Conservation (phyloP, 2,329 filamentous ascomycete species). For the Penicillium fuscoglaucum region DNA sequence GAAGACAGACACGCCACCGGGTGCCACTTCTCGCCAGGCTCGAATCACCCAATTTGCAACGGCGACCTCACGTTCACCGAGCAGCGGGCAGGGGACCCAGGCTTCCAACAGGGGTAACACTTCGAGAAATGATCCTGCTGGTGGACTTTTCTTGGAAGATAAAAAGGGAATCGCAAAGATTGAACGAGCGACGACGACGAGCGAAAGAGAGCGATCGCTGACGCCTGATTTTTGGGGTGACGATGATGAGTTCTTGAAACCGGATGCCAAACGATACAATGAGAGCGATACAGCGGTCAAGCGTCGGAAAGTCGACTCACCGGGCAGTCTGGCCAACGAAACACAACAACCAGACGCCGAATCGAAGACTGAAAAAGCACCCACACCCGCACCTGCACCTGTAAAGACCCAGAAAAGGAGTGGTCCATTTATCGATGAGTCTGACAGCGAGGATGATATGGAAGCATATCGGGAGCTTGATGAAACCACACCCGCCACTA, state of each 20-base stretch:
- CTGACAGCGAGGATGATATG: constrained; percentile 56
- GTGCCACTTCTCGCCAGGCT: constrained; percentile 50
- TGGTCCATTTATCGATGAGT: constrained; percentile 47
- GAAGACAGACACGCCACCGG: constrained; percentile 59
- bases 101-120: constrained; percentile 13
- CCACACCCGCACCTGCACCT: background rate
- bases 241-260: constrained; percentile 19
- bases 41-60: constrained; percentile 54
- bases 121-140: constrained; percentile 17
- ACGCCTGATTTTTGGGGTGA: constrained; percentile 39
- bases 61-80: constrained; percentile 26
- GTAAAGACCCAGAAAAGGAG: constrained; percentile 21
- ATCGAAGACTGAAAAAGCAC: background rate
- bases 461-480: constrained; percentile 27
- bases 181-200: constrained; percentile 3
- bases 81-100: constrained; percentile 30
- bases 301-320: constrained; percentile 34
- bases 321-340: background rate
- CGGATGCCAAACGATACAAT: constrained; percentile 31
- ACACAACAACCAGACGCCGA: background rate
- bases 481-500: constrained; percentile 6
- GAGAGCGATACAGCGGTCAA: constrained; percentile 36
- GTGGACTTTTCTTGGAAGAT: constrained; percentile 40
- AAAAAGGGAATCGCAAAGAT: constrained; percentile 21
- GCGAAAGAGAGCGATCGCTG: constrained; percentile 23